Evolutionary conservation across 495 filamentous ascomycete genomes (phyloP).

Genomic region (Annulohypoxylon maeteangense): DNA sequence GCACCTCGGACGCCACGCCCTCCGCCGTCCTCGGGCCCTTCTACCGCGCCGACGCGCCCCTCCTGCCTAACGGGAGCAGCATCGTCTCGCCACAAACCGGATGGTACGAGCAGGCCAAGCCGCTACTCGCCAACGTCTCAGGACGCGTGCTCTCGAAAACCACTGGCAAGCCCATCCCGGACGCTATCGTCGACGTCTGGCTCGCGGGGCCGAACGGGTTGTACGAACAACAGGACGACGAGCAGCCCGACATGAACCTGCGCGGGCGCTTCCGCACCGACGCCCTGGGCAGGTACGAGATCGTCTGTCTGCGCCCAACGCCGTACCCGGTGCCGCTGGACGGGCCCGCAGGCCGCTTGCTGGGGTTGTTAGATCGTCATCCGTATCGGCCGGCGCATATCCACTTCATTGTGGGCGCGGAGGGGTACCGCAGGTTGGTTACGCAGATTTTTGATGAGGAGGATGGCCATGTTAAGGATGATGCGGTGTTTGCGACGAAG

Average conservation of each 20-base stretch:
- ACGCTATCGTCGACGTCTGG: slow-evolving; percentile 79
- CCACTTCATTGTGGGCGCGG: slow-evolving; percentile 70
- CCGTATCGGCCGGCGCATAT: slow-evolving; percentile 81
- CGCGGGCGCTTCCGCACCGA: slow-evolving; percentile 77
- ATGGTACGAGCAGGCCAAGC: slow-evolving; percentile 58
- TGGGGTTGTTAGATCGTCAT: slow-evolving; percentile 71
- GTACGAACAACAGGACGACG: slow-evolving; percentile 81
- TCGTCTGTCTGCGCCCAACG: slow-evolving; percentile 75
- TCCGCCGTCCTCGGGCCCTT: slow-evolving; percentile 82
- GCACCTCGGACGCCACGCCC: slow-evolving; percentile 66
- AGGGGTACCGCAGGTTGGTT: slow-evolving; percentile 63
- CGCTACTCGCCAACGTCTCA: slow-evolving; percentile 69
- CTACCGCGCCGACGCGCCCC: slow-evolving; percentile 76
- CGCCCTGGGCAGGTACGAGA: slow-evolving; percentile 69
- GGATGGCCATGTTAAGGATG: slow-evolving; percentile 70
- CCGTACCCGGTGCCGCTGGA: slow-evolving; percentile 78
- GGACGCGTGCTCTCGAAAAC: slow-evolving; percentile 68
- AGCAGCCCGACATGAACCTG: slow-evolving; percentile 78
- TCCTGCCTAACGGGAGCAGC: slow-evolving; percentile 69
- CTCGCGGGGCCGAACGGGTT: slow-evolving; percentile 79
- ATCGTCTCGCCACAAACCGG: slow-evolving; percentile 58
- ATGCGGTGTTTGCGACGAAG: slow-evolving; percentile 83
- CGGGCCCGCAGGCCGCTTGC: slow-evolving; percentile 65
- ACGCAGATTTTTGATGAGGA: slow-evolving; percentile 80
- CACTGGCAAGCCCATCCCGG: slow-evolving; percentile 68